Evolutionary conservation across 2,329 filamentous ascomycete species (phyloP).

Genomic region (Colletotrichum shisoi): DNA sequence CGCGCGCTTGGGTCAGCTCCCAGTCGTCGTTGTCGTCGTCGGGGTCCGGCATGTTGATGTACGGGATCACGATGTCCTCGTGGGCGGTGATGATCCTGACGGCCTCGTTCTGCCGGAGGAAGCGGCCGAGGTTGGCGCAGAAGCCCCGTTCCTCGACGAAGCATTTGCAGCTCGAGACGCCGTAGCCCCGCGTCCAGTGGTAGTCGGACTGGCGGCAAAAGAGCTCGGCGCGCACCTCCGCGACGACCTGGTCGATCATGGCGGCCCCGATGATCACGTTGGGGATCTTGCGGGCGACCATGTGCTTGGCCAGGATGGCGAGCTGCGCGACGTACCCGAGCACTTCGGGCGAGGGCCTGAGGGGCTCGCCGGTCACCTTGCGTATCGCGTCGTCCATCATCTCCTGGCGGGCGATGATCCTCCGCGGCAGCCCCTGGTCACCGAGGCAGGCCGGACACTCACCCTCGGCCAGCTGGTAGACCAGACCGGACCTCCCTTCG

Average conservation of each 20-base stretch:
- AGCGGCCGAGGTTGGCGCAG: conserved; percentile 14
- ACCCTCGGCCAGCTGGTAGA: conserved; percentile 6
- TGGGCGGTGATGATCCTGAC: background rate
- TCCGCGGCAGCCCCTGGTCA: conserved; percentile 3
- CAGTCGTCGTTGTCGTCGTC: conserved; percentile 2
- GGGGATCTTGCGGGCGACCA: conserved; percentile 7
- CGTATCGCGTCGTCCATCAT: background rate
- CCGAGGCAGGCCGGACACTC: background rate
- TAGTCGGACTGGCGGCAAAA: conserved; percentile 3
- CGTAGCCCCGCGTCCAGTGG: background rate
- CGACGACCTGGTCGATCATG: background rate
- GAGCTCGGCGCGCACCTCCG: conserved; percentile 3
- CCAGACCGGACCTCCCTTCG: background rate
- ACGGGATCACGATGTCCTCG: conserved; percentile 1
- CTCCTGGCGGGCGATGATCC: background rate
- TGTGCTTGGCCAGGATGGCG: conserved; percentile 12
- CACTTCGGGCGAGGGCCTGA: background rate
- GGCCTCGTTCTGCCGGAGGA: conserved; percentile 7
- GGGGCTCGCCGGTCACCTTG: background rate
- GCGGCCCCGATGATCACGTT: background rate
- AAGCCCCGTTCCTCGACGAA: conserved; percentile 3
- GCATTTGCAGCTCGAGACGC: background rate
- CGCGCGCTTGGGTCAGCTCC: background rate
- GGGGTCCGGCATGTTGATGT: conserved; percentile 1
- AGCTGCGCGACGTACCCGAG: conserved; percentile 6